These are phyloP conservation scores for Hemisphaericaspora lyxosophila DNA, from an alignment of 1,139 yeast species.

Conservation along the genomic window DNA sequence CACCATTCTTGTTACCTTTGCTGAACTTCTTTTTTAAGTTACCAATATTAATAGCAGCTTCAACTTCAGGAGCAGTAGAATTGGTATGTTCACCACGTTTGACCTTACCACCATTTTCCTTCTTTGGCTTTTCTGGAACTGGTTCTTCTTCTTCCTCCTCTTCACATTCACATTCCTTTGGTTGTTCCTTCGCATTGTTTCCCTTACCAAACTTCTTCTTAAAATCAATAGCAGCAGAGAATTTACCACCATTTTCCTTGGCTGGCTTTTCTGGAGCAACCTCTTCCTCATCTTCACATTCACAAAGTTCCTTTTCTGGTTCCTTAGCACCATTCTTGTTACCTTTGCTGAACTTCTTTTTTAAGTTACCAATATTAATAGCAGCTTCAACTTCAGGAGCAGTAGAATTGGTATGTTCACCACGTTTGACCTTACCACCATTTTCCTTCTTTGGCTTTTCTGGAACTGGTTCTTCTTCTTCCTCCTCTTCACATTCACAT, in stretches of 20 bases:
- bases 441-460: neutral
- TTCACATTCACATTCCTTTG: neutral
- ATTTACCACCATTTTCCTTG: neutral
- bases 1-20: slow-evolving; percentile 1
- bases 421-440: neutral
- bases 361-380: neutral
- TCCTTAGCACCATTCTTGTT: slow-evolving; percentile 1
- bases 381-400: neutral
- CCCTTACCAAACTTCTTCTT: slow-evolving; percentile 5
- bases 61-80: neutral
- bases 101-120: slow-evolving; percentile 3
- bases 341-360: slow-evolving; percentile 4
- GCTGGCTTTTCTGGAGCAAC: neutral
- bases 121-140: slow-evolving; percentile 2
- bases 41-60: neutral
- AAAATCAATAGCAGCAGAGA: neutral
- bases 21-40: slow-evolving; percentile 3
- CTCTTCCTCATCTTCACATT: neutral
- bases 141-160: neutral
- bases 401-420: no score
- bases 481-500: slow-evolving; percentile 1
- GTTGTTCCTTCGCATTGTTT: neutral
- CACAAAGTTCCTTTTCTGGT: neutral
- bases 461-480: slow-evolving; percentile 1
- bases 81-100: no score